Evolutionary conservation across 805 yeast species (phyloP), one percentile per base, ranked within the genome.

Genomic region (Yarrowia yakushimensis): DNA sequence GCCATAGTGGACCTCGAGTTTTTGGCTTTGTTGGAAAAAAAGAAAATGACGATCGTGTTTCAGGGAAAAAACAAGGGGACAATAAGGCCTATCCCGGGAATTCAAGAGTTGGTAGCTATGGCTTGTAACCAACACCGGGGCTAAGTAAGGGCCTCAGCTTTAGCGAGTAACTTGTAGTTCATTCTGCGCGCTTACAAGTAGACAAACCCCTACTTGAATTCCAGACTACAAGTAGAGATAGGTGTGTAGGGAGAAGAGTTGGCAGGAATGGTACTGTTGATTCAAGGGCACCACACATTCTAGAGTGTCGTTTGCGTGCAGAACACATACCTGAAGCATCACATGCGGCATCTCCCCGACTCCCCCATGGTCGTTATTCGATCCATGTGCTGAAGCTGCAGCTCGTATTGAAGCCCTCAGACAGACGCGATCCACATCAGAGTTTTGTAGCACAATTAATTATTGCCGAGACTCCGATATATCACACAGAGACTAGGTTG

Each of bases 391-490:
- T 13, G 17, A 13, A 7, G 34, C 6, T 10, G 22, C 22, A 36
- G 23, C 41, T 36, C 41, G 41, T 36, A 36, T 36, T 18, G 41
- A 10, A 17, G 22, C 4, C 22, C 20, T 17, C 22, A 11, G 41
- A 36, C 22, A 11, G 41, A 36, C 41, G 41, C 41, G 41, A 18
- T 17, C 13, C 37, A 10, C 48, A 43, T 28, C 52, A 28, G 52
- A 45, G 52, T 45, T 45, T 28, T 30, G 36, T 18, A 43, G 27
- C 33, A 43, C 52, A 17, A 12, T 31, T 48, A 33, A n/a, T 48
- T 48, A 48, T 48, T 48, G 55, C 55, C 55, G 55, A 48, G 55
- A 31, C 55, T 48, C 55, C 55, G 55, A 48, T 48, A 22, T 31
- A 31, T 31, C 55, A 39, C 55, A 48, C n/a, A 31, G n/a, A 31